phyloP scores from a whole-genome alignment of 192 early-diverging fungal species.

The Chytriomyces sp. region DNA sequence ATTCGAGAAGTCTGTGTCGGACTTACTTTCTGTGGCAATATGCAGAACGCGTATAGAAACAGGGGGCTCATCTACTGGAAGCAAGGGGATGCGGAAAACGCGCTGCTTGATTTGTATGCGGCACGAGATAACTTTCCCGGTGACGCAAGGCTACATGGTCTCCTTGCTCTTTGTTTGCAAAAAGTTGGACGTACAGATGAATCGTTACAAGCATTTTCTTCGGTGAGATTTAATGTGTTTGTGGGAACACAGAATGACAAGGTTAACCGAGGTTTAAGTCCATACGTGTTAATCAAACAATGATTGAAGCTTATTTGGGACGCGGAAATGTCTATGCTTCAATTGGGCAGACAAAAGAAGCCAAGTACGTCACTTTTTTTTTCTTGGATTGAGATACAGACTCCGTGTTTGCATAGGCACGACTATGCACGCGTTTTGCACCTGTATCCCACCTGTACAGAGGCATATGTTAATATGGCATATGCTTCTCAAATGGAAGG shows the following conservation, averaged over 20 bases:
- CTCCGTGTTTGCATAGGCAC: conserved; percentile 25
- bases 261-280: conserved; percentile 26
- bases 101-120: conserved; percentile 53
- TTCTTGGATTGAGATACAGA: neutral
- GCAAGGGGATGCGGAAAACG: conserved; percentile 55
- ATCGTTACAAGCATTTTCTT: conserved; percentile 45
- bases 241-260: neutral
- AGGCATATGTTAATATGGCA: conserved; percentile 56
- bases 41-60: conserved; percentile 58
- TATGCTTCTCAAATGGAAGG: conserved; percentile 55
- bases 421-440: conserved; percentile 60
- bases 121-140: conserved; percentile 56
- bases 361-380: conserved; percentile 15
- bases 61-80: conserved; percentile 61
- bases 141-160: conserved; percentile 48
- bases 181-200: conserved; percentile 50
- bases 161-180: conserved; percentile 56
- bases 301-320: conserved; percentile 53
- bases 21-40: neutral
- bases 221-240: conserved; percentile 36
- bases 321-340: conserved; percentile 57
- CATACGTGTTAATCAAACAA: conserved; percentile 45
- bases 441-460: conserved; percentile 51
- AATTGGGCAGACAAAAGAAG: conserved; percentile 21
- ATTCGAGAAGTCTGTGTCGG: neutral